Percentiles rank a stretch among this genome's conserved stretches.
Evolutionary conservation across 2,329 filamentous ascomycete genomes (phyloP).

Genomic region (Diplodia corticola): DNA sequence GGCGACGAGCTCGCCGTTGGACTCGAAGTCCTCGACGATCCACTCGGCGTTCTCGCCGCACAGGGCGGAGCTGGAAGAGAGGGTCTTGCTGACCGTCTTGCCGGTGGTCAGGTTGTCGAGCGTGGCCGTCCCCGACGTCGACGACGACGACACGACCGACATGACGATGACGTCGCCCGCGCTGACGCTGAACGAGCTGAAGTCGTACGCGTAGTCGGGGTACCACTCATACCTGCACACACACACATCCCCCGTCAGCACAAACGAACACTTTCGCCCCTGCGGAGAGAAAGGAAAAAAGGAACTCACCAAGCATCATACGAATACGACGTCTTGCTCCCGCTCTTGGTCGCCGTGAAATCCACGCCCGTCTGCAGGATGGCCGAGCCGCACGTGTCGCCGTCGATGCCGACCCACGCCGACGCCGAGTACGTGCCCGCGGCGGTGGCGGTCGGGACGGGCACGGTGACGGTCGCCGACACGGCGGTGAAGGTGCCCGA

Average conservation of each 20-base stretch:
- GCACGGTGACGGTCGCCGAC: conserved; percentile 56
- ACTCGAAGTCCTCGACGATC: conserved; percentile 26
- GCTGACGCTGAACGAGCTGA: conserved; percentile 42
- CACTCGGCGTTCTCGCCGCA: conserved; percentile 26
- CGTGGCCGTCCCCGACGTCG: conserved; percentile 47
- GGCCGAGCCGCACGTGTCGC: conserved; percentile 55
- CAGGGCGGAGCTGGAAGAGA: conserved; percentile 34
- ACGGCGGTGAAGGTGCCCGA: conserved; percentile 54
- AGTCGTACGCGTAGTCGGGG: conserved; percentile 58
- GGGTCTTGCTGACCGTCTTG: conserved; percentile 53
- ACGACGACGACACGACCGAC: conserved; percentile 42
- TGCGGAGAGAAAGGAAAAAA: not conserved
- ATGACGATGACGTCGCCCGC: conserved; percentile 48
- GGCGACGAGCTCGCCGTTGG: conserved; percentile 18
- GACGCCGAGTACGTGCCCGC: conserved; percentile 50
- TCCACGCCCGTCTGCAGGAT: conserved; percentile 62
- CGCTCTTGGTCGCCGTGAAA: conserved; percentile 46
- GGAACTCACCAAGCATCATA: conserved; percentile 56
- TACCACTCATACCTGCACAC: conserved; percentile 43
- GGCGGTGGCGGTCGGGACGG: conserved; percentile 47
- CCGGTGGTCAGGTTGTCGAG: conserved; percentile 57
- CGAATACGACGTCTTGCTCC: conserved; percentile 32
- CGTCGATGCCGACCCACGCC: conserved; percentile 64
- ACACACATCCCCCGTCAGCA: conserved; percentile 27
- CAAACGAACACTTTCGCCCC: not conserved